A percentile compares a stretch with the other conserved stretches of the same genome.
phyloP scores from a whole-genome alignment of 2,329 filamentous ascomycete species.

The Trichophyton benhamiae region DNA sequence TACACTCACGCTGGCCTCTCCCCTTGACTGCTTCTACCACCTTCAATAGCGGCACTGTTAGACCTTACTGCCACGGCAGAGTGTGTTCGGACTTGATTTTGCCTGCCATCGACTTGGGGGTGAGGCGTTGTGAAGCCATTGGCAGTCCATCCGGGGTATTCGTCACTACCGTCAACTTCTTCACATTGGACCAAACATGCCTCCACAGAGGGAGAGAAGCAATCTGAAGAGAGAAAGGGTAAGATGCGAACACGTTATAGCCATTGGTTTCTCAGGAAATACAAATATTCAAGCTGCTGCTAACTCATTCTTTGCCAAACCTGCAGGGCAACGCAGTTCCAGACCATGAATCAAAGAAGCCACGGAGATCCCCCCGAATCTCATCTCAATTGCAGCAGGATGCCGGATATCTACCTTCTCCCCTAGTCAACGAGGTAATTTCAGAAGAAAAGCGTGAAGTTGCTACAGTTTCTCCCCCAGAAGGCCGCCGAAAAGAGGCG shows the following conservation, averaged over 20 bases:
- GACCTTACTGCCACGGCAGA: background rate
- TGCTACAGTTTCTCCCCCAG: conserved; percentile 56
- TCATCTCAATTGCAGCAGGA: conserved; percentile 47
- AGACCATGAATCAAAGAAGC: conserved; percentile 60
- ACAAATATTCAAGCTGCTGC: conserved; percentile 1
- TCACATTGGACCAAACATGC: conserved; percentile 5
- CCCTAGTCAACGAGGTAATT: conserved; percentile 57
- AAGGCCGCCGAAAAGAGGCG: conserved; percentile 44
- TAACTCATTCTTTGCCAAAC: conserved; percentile 5
- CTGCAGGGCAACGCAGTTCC: conserved; percentile 42
- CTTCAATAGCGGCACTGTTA: background rate
- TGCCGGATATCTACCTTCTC: conserved; percentile 65
- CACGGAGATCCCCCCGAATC: conserved; percentile 65
- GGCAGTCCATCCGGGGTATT: background rate
- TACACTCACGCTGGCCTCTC: background rate
- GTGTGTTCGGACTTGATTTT: background rate
- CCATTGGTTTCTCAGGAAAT: too few species aligned
- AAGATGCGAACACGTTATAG: conserved; percentile 24
- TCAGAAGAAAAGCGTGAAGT: conserved; percentile 55
- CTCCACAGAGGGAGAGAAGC: conserved; percentile 56
- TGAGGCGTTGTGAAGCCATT: background rate
- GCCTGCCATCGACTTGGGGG: background rate
- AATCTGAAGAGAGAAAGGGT: conserved; percentile 74
- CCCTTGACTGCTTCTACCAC: background rate
- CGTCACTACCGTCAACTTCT: background rate